Percentiles rank a stretch among this genome's conserved stretches.
Conservation (phyloP, 257 asterid genomes). For the Nicotiana knightiana region DNA sequence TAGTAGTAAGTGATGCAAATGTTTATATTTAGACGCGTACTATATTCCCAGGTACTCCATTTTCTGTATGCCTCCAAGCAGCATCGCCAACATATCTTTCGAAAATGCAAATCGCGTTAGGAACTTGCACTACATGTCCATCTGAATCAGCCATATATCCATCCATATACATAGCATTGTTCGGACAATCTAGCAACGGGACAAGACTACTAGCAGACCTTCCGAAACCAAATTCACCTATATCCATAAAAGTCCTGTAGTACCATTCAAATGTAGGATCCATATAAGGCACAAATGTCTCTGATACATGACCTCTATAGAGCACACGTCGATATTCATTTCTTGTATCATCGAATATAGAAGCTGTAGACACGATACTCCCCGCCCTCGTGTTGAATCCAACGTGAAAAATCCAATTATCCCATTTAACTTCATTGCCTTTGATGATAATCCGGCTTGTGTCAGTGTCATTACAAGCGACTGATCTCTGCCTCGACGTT, state of each 20-base stretch:
- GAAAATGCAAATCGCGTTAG: slow-evolving; percentile 50
- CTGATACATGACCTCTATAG: slow-evolving; percentile 66
- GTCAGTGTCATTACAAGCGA: slow-evolving; percentile 22
- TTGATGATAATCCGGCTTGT: slow-evolving; percentile 20
- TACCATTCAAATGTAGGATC: slow-evolving; percentile 67
- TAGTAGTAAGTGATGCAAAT: not conserved
- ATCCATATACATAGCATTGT: slow-evolving; percentile 45
- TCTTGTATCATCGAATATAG: slow-evolving; percentile 24
- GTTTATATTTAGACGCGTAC: not conserved
- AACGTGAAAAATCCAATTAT: slow-evolving; percentile 57
- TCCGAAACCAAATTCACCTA: slow-evolving; percentile 80
- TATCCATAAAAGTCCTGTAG: slow-evolving; percentile 59
- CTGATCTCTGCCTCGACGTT: slow-evolving; percentile 23
- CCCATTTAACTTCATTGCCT: slow-evolving; percentile 51
- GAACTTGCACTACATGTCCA: slow-evolving; percentile 35
- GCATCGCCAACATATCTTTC: slow-evolving; percentile 44
- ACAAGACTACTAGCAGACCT: slow-evolving; percentile 51
- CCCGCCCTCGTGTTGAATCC: slow-evolving; percentile 64
- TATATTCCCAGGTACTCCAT: not conserved
- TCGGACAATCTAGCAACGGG: slow-evolving; percentile 53
- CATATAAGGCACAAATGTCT: slow-evolving; percentile 82
- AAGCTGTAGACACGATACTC: slow-evolving; percentile 51
- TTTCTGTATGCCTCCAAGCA: slow-evolving; percentile 77
- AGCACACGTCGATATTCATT: slow-evolving; percentile 41
- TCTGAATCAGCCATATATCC: slow-evolving; percentile 54